A percentile compares a stretch with the other conserved stretches of the same genome.
Conservation (phyloP, 768 basidiomycete genomes). For the Agaricus sinodeliciosus region DNA sequence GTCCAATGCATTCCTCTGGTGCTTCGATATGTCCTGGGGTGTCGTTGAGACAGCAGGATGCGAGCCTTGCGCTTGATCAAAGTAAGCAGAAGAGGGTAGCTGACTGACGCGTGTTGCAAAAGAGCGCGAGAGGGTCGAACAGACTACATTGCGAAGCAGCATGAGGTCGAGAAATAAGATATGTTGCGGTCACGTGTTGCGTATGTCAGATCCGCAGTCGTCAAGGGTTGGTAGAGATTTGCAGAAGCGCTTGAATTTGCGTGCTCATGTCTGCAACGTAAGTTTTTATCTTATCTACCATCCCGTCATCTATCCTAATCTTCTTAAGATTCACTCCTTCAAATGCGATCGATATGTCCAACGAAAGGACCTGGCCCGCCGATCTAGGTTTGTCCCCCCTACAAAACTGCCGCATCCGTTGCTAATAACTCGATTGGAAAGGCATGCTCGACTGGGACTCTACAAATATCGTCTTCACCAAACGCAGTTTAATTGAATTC, state of each 20-base stretch:
- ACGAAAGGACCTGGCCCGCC: slow-evolving; percentile 69
- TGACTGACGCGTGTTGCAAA: background rate
- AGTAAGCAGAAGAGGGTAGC: slow-evolving; percentile 44
- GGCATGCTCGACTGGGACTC: slow-evolving; percentile 80
- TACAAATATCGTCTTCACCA: slow-evolving; percentile 74
- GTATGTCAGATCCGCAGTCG: background rate
- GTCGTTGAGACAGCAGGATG: slow-evolving; percentile 45
- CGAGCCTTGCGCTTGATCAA: slow-evolving; percentile 25
- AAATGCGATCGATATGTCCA: slow-evolving; percentile 48
- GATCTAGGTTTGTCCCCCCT: slow-evolving; percentile 42
- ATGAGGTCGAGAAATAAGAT: background rate
- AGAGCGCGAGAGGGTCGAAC: background rate
- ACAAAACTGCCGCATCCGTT: background rate
- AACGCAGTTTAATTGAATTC: slow-evolving; percentile 70
- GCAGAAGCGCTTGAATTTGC: no score
- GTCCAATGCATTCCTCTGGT: slow-evolving; percentile 48
- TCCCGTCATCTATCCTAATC: background rate
- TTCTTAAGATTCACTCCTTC: slow-evolving; percentile 50
- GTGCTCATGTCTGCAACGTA: slow-evolving; percentile 35
- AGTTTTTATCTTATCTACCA: slow-evolving; percentile 10
- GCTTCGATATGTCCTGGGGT: slow-evolving; percentile 41
- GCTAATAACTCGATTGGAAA: slow-evolving; percentile 17
- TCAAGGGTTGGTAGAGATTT: no score
- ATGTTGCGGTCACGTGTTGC: slow-evolving; percentile 3
- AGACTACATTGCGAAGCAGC: slow-evolving; percentile 1